These are phyloP conservation scores for Phytophthora citricola DNA, from an alignment of 352 stramenopile genomes.

Conservation along the genomic window DNA sequence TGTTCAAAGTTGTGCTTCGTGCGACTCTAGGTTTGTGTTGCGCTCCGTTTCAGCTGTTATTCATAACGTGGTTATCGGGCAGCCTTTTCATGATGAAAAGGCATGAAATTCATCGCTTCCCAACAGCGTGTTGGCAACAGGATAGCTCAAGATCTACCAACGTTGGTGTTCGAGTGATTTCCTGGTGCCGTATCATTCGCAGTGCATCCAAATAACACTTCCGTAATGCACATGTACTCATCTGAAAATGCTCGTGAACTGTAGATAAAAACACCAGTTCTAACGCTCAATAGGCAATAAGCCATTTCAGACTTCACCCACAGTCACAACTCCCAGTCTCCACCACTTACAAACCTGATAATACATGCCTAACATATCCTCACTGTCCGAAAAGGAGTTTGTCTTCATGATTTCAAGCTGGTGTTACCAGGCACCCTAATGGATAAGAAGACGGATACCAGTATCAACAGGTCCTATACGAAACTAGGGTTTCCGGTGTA, in stretches of 20 bases:
- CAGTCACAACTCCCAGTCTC: no score
- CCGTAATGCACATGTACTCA: no score
- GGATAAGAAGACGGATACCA: slow-evolving; percentile 3
- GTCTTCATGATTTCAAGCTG: slow-evolving; percentile 1
- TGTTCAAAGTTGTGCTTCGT: no score
- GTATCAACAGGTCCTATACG: neutral
- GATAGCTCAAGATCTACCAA: neutral
- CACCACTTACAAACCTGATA: no score
- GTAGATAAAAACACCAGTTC: neutral
- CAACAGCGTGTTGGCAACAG: no score
- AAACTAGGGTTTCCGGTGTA: neutral
- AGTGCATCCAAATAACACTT: neutral
- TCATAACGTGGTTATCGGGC: neutral
- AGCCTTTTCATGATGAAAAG: neutral
- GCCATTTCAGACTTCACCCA: no score
- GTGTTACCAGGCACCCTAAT: neutral
- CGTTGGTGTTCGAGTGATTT: neutral
- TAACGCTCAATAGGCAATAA: no score
- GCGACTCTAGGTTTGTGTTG: no score
- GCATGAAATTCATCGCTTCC: neutral
- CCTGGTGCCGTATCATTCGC: neutral
- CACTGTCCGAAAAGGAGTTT: slow-evolving; percentile 3
- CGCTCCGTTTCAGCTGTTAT: no score
- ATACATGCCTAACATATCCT: neutral
- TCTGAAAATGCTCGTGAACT: neutral